phyloP scores from a whole-genome alignment of 805 yeast genomes.

The Kodamaea kakaduensis region DNA sequence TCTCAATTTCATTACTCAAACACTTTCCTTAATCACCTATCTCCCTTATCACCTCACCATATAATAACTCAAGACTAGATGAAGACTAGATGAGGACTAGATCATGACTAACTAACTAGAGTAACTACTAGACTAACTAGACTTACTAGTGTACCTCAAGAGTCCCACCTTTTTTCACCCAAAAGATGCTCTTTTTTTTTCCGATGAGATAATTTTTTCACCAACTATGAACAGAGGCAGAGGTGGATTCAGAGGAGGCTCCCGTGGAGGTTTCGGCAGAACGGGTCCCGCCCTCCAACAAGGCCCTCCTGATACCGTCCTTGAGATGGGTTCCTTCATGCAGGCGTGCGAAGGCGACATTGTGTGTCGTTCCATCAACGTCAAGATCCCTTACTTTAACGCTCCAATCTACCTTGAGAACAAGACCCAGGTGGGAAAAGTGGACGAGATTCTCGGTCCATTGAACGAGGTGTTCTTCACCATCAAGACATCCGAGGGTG shows the following conservation, averaged over 20 bases:
- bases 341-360: constrained; percentile 96
- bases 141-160: not conserved
- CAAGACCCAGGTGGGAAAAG: constrained; percentile 94
- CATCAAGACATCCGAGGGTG: constrained; percentile 93
- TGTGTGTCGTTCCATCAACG: constrained; percentile 91
- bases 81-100: too few species aligned
- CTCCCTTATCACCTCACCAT: too few species aligned
- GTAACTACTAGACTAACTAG: too few species aligned
- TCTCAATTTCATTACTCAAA: too few species aligned
- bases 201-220: constrained; percentile 5
- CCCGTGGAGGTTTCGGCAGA: constrained; percentile 69
- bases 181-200: constrained; percentile 2
- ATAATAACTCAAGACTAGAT: too few species aligned
- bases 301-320: constrained; percentile 94
- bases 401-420: constrained; percentile 97
- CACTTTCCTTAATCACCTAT: too few species aligned
- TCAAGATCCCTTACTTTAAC: constrained; percentile 94
- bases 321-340: constrained; percentile 90
- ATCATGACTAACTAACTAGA: too few species aligned
- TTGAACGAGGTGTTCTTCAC: constrained; percentile 97
- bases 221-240: constrained; percentile 61
- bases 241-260: constrained; percentile 65
- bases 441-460: constrained; percentile 97
- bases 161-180: not conserved
- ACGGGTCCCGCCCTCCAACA: constrained; percentile 70